Conservation (phyloP, 208 protist genomes). For the Herpetomonas samuelpessoai region DNA sequence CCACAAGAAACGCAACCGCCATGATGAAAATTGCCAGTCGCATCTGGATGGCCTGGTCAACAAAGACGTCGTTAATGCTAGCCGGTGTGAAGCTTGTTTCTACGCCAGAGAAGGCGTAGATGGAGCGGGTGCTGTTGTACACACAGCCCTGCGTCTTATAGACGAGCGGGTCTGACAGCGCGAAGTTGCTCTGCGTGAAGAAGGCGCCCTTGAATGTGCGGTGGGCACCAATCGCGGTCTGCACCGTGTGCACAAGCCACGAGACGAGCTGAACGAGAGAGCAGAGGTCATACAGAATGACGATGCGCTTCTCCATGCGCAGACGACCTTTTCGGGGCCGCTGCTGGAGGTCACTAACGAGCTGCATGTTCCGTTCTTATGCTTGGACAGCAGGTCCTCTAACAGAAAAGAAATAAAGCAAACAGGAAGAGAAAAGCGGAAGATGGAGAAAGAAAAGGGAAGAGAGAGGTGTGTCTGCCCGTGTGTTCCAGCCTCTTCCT, state of each 20-base stretch:
- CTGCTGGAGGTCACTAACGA: slow-evolving; percentile 75
- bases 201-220: slow-evolving; percentile 56
- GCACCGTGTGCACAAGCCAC: slow-evolving; percentile 54
- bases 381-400: not conserved
- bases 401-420: slow-evolving; percentile 9
- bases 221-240: slow-evolving; percentile 24
- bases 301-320: slow-evolving; percentile 54
- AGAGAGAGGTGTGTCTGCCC: too few relatives aligned
- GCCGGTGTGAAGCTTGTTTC: slow-evolving; percentile 29
- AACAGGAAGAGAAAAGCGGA: not conserved
- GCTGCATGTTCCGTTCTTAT: slow-evolving; percentile 38
- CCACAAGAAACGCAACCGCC: slow-evolving; percentile 36
- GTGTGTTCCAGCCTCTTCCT: too few relatives aligned
- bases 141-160: slow-evolving; percentile 48
- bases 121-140: slow-evolving; percentile 31
- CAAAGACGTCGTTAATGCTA: slow-evolving; percentile 64
- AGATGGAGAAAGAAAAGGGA: too few relatives aligned
- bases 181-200: slow-evolving; percentile 33
- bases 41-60: slow-evolving; percentile 66
- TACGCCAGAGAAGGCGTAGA: slow-evolving; percentile 61
- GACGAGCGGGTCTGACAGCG: slow-evolving; percentile 28
- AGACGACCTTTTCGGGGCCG: slow-evolving; percentile 63
- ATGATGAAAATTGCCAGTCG: slow-evolving; percentile 58
- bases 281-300: slow-evolving; percentile 54
- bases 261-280: slow-evolving; percentile 49